Evolutionary conservation across 352 stramenopile genomes (phyloP), one percentile per base, ranked within the genome.

Genomic region (Globisporangium camurandrum): DNA sequence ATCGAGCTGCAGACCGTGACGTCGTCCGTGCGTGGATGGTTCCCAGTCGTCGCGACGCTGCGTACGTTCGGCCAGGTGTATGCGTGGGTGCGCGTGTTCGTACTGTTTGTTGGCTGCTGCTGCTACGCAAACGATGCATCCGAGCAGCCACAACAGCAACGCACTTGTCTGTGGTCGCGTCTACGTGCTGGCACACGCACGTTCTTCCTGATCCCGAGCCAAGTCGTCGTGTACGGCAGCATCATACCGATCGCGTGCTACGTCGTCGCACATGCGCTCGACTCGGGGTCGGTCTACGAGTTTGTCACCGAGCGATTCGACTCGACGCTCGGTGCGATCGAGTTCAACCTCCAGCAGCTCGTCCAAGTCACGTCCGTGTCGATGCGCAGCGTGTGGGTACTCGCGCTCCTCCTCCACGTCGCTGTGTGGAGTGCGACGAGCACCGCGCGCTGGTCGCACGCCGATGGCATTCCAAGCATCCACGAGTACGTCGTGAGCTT

Each of bases 401-500:
- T 69, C 6, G 49, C 50, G 6, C 16, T 54, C 2, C 14, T 46
- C 1, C 52, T 59, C 14, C 64, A 72, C 19, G 37, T 20, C 0
- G 14, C 56, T 6, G 44, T 62, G 6, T 33, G 26, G 31, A 10
- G 64, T 3, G 22, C 27, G 10, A 62, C 45, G 1, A 36, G 46
- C 2, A n/a, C n/a, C n/a, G 40, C 37, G 7, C 39, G 27, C 6
- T 64, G 55, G 55, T 56, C 56, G 6, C 39, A 55, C 1, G 36
- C 33, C 1, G 33, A 49, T 19, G 62, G 59, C 7, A 49, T 71
- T 19, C 37, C 43, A 16, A 51, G 54, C 0, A 38, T 64, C 4
- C 49, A 54, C n/a, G 62, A 67, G 37, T 64, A 62, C 36, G 44
- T 48, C 2, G 26, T 71, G 27, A 64, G 22, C 22, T 55, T 67